These are phyloP conservation scores for Mycena amicta DNA, from an alignment of 768 basidiomycete species.

Conservation along the genomic window DNA sequence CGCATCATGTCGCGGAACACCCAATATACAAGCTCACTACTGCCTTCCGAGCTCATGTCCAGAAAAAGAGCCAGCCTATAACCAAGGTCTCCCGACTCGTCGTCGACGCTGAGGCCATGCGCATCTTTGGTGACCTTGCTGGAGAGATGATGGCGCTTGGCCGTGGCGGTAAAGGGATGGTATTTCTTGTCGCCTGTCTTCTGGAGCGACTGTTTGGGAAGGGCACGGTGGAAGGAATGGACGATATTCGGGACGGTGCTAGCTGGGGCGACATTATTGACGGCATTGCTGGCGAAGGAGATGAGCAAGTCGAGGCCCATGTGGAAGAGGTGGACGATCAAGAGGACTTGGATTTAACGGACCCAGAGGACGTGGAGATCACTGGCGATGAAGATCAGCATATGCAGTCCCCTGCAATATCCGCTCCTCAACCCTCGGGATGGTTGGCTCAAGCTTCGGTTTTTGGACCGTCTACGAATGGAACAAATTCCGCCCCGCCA, in stretches of 20 bases:
- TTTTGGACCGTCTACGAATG: slow-evolving; percentile 8
- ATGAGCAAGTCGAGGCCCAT: slow-evolving; percentile 25
- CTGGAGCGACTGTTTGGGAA: slow-evolving; percentile 84
- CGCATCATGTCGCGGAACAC: slow-evolving; percentile 58
- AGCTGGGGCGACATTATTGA: slow-evolving; percentile 69
- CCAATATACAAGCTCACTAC: slow-evolving; percentile 85
- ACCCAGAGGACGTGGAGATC: slow-evolving; percentile 3
- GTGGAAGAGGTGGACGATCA: slow-evolving; percentile 23
- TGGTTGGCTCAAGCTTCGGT: neutral
- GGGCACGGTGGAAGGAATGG: slow-evolving; percentile 78
- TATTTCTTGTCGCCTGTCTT: slow-evolving; percentile 88
- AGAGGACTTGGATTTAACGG: neutral
- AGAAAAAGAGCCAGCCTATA: slow-evolving; percentile 75
- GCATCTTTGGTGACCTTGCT: slow-evolving; percentile 66
- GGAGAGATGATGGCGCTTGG: slow-evolving; percentile 65
- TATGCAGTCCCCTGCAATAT: slow-evolving; percentile 12
- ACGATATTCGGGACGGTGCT: slow-evolving; percentile 60
- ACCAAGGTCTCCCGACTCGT: slow-evolving; percentile 63
- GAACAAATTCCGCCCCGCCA: slow-evolving; percentile 22
- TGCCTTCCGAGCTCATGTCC: slow-evolving; percentile 77
- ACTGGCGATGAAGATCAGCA: slow-evolving; percentile 5
- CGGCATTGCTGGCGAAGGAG: slow-evolving; percentile 42
- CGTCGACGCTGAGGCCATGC: slow-evolving; percentile 69
- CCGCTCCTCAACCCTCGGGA: slow-evolving; percentile 6
- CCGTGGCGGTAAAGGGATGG: slow-evolving; percentile 57